These are phyloP conservation scores for Lunularia cruciata DNA, from an alignment of 225 moss, liverwort and hornwort genomes.

Conservation along the genomic window DNA sequence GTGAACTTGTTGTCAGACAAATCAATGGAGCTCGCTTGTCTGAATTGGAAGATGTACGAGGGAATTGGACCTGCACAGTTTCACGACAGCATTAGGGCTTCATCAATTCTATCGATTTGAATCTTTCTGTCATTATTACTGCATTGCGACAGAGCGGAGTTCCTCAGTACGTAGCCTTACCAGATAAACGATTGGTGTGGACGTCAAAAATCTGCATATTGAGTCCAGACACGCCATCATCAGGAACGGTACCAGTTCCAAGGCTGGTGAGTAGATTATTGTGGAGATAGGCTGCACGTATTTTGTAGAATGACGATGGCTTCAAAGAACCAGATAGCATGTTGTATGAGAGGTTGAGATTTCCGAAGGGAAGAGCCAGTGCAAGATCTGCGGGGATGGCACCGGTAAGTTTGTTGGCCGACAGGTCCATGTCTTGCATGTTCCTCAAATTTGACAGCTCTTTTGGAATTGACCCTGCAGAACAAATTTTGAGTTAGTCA, in stretches of 20 bases:
- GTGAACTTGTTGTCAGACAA: conserved; percentile 35
- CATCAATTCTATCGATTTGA: not conserved
- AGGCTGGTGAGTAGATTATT: conserved; percentile 35
- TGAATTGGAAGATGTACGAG: conserved; percentile 23
- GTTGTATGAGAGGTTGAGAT: conserved; percentile 33
- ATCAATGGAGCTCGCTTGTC: conserved; percentile 1
- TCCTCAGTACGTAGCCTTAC: no score
- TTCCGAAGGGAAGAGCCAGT: not conserved
- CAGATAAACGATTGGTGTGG: conserved; percentile 25
- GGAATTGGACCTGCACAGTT: conserved; percentile 28
- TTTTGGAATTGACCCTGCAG: conserved; percentile 22
- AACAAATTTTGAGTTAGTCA: not conserved
- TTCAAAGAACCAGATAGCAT: conserved; percentile 27
- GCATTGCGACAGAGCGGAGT: not conserved
- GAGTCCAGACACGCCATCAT: conserved; percentile 2
- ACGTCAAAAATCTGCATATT: conserved; percentile 28
- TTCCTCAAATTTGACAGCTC: conserved; percentile 5
- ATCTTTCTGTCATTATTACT: not conserved
- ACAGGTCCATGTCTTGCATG: conserved; percentile 19
- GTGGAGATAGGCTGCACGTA: conserved; percentile 5
- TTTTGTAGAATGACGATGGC: conserved; percentile 13
- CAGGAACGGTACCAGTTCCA: conserved; percentile 24
- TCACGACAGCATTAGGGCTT: not conserved
- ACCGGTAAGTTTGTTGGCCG: conserved; percentile 27
- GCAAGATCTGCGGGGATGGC: conserved; percentile 19